These are phyloP conservation scores for Ustilago tritici DNA, from an alignment of 1,284 basidiomycete genomes.

Conservation along the genomic window DNA sequence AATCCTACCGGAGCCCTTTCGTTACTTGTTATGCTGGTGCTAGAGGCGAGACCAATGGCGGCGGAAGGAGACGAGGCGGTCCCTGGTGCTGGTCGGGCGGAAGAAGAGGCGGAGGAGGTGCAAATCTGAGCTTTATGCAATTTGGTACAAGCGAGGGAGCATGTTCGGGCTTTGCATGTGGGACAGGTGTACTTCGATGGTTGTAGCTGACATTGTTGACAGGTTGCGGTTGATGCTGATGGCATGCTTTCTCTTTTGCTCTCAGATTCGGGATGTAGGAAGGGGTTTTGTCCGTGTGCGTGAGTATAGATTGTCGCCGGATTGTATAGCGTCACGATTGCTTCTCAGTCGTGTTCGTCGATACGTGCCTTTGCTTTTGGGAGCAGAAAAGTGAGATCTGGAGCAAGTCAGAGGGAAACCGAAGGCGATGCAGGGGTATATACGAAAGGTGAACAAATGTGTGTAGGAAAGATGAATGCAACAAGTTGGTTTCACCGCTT, in stretches of 20 bases:
- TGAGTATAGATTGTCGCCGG: too few species aligned
- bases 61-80: background rate
- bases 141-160: constrained; percentile 32
- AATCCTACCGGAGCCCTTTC: background rate
- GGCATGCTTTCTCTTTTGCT: constrained; percentile 22
- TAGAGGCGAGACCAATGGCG: background rate
- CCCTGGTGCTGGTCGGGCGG: background rate
- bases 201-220: constrained; percentile 10
- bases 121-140: constrained; percentile 22
- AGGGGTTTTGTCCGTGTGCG: too few species aligned
- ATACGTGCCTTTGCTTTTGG: too few species aligned
- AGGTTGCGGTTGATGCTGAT: constrained; percentile 16
- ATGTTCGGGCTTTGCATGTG: constrained; percentile 23
- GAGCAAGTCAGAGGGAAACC: too few species aligned
- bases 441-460: background rate
- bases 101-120: constrained; percentile 1
- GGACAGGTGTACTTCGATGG: constrained; percentile 51
- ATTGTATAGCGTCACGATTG: too few species aligned
- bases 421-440: too few species aligned
- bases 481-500: too few species aligned
- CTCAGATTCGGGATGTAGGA: too few species aligned
- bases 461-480: background rate
- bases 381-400: too few species aligned
- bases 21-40: background rate
- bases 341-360: too few species aligned